Evolutionary conservation across 1,284 basidiomycete genomes (phyloP), one percentile per base, ranked within the genome.

Genomic region (Ganoderma resinaceum): DNA sequence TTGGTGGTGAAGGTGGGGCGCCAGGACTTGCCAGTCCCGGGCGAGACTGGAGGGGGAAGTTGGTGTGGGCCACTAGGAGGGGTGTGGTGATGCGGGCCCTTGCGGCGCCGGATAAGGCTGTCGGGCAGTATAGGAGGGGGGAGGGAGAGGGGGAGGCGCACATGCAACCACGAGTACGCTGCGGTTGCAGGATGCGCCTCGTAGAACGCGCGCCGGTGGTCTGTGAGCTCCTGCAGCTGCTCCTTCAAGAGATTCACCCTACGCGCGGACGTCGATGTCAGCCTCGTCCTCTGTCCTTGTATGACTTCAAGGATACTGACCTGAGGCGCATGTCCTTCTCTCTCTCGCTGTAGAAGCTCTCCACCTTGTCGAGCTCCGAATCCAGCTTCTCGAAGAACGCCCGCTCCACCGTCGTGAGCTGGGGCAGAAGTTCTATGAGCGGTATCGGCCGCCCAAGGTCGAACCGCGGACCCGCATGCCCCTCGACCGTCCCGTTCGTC

Each of bases 371-470:
- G 0, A 97, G 82, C 77, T 97, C 90, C 0, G 77, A 77, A 72
- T 96, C 92, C 2, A 97, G 84, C 46, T 88, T 84, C 7, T 89
- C 85, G 72, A 97, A 93, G 80, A 96, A 97, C 3, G 84, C 84
- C 57, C 82, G 78, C 75, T 96, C 91, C 43, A 87, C 82, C 0
- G 89, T 84, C 4, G 86, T 83, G 26, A 94, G 80, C 11, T 84
- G 79, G 2, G 84, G 81, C 7, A 90, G 74, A 9, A 93, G 78
- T 33, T 87, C 83, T 26, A 82, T 81, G 18, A 93, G 72, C 8
- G 88, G 81, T 4, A 85, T 73, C 20, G 70, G 67, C 12, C 38
- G 69, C 20, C 69, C 43, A 46, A 70, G 31, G 40, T 72, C 71
- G 52, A 72, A 72, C 9, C 71, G 59, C 0, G 63, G 65, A 7